phyloP scores from a whole-genome alignment of 768 basidiomycete genomes.

The Mycena capillaripes region DNA sequence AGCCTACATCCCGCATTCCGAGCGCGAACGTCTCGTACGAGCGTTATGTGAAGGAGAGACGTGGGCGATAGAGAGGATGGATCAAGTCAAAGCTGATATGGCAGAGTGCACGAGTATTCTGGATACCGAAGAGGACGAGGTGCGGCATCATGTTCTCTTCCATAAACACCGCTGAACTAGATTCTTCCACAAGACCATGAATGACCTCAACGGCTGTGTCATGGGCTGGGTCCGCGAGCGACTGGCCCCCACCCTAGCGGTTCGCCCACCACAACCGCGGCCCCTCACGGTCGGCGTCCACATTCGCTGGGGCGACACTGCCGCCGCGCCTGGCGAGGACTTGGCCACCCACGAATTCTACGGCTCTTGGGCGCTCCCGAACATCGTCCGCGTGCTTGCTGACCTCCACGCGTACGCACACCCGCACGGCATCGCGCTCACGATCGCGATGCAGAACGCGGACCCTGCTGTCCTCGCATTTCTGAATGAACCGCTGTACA shows the following conservation, averaged over 20 bases:
- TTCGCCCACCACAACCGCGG: slow-evolving; percentile 11
- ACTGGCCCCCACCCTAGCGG: slow-evolving; percentile 4
- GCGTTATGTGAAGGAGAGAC: slow-evolving; percentile 24
- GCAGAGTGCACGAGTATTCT: slow-evolving; percentile 27
- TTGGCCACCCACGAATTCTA: slow-evolving; percentile 14
- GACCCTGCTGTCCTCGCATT: slow-evolving; percentile 20
- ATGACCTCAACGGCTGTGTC: slow-evolving; percentile 31
- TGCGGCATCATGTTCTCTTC: slow-evolving; percentile 2
- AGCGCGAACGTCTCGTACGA: slow-evolving; percentile 16
- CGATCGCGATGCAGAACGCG: slow-evolving; percentile 29
- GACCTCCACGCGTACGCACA: slow-evolving; percentile 23
- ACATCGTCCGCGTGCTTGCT: slow-evolving; percentile 29
- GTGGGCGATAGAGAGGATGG: slow-evolving; percentile 25
- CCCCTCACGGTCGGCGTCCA: slow-evolving; percentile 28
- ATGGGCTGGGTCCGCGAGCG: slow-evolving; percentile 34
- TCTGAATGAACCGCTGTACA: slow-evolving; percentile 22
- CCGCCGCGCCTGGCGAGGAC: slow-evolving; percentile 12
- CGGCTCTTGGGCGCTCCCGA: slow-evolving; percentile 28
- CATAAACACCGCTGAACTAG: background rate
- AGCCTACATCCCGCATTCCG: slow-evolving; percentile 8
- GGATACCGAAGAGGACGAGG: slow-evolving; percentile 25
- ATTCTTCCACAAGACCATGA: slow-evolving; percentile 8
- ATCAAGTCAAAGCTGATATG: slow-evolving; percentile 20
- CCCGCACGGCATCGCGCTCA: slow-evolving; percentile 26
- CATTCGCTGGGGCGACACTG: slow-evolving; percentile 33